Conservation (phyloP, 2,329 filamentous ascomycete genomes). For the Eutypella sp. region DNA sequence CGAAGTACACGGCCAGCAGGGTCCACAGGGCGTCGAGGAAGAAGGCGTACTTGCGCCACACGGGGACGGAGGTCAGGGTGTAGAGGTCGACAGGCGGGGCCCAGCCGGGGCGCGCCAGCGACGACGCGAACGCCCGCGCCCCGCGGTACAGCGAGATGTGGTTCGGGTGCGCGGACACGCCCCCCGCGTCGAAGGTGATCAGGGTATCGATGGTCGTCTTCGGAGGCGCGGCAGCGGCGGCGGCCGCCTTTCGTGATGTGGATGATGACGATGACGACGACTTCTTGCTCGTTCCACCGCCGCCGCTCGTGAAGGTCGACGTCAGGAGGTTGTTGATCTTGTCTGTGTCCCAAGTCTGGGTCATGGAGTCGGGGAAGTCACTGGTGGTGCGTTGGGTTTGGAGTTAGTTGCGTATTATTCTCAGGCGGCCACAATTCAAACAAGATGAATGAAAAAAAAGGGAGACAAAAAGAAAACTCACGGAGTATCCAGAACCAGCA, state of each 20-base stretch:
- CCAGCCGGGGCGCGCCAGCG: conserved; percentile 62
- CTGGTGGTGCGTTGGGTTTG: conserved; percentile 20
- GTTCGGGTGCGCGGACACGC: conserved; percentile 87
- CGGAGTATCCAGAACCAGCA: conserved; percentile 79
- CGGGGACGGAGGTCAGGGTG: conserved; percentile 67
- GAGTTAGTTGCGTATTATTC: neutral
- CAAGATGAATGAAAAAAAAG: neutral
- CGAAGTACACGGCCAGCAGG: conserved; percentile 50
- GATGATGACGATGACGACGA: conserved; percentile 8
- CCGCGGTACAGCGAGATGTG: conserved; percentile 87
- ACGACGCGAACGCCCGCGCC: conserved; percentile 64
- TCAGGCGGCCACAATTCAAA: neutral
- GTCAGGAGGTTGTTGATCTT: conserved; percentile 67
- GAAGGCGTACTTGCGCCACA: conserved; percentile 76
- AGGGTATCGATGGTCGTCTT: conserved; percentile 68
- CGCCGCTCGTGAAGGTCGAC: conserved; percentile 71
- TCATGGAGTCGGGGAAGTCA: conserved; percentile 89
- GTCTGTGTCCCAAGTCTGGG: conserved; percentile 64
- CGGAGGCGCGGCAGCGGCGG: conserved; percentile 29
- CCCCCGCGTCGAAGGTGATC: conserved; percentile 81
- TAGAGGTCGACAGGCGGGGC: conserved; percentile 77
- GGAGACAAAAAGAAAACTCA: conserved; percentile 32
- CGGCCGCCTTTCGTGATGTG: conserved; percentile 21
- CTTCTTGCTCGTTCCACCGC: no score
- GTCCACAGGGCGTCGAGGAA: conserved; percentile 74